Evolutionary conservation across 2,329 filamentous ascomycete genomes (phyloP).

Genomic region (Zymoseptoria brevis): DNA sequence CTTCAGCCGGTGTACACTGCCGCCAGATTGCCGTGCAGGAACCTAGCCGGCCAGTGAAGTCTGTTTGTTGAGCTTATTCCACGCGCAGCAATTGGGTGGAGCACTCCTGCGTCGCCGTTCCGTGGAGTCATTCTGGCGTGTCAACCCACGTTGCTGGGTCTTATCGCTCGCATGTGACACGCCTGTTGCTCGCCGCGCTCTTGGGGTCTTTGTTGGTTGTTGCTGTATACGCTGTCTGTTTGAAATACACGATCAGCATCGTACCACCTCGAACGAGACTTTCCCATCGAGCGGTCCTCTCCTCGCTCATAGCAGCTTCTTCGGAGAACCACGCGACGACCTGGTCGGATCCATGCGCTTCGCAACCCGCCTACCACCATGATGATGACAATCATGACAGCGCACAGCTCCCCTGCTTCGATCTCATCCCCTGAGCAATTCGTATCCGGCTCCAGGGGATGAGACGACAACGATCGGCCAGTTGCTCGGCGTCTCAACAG

Average conservation of each 20-base stretch:
- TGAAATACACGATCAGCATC: background rate
- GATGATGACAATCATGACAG: background rate
- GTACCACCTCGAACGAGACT: background rate
- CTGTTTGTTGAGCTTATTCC: conserved; percentile 9
- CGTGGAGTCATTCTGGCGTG: conserved; percentile 18
- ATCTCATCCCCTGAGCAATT: background rate
- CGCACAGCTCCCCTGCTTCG: background rate
- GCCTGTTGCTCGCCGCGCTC: background rate
- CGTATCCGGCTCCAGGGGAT: background rate
- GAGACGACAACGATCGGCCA: background rate
- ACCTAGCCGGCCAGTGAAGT: background rate
- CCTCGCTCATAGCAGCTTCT: background rate
- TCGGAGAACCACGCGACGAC: background rate
- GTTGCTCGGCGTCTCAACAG: conserved; percentile 1
- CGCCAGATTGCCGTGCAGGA: conserved; percentile 19
- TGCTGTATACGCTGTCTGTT: background rate
- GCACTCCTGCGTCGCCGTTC: conserved; percentile 1
- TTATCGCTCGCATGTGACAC: conserved; percentile 14
- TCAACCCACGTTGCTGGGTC: conserved; percentile 12
- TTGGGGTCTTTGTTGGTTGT: background rate
- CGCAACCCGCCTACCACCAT: background rate
- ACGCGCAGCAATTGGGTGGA: conserved; percentile 8
- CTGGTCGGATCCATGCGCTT: background rate
- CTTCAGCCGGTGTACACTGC: conserved; percentile 12
- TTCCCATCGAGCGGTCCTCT: background rate